Conservation (phyloP, 495 filamentous ascomycete genomes). For the Chaetomium fimeti region DNA sequence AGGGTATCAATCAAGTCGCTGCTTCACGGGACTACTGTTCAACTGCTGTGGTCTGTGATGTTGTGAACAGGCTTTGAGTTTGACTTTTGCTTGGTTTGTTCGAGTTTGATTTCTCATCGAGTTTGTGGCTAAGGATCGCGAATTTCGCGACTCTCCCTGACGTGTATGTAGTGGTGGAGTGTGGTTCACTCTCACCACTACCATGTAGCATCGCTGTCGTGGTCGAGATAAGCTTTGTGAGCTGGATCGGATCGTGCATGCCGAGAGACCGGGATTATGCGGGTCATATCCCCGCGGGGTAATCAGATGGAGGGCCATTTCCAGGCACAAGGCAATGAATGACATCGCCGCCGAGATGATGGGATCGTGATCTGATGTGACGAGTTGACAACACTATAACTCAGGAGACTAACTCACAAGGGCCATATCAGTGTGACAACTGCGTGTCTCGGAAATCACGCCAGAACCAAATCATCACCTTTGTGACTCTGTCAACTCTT, state of each 20-base stretch:
- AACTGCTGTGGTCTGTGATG: not conserved
- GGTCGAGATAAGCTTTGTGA: constrained; percentile 8
- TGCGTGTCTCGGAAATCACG: not conserved
- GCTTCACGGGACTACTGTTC: constrained; percentile 5
- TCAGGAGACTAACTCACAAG: not conserved
- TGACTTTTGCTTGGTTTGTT: not conserved
- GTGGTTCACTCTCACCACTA: not conserved
- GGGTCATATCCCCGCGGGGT: constrained; percentile 9
- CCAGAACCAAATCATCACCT: not conserved
- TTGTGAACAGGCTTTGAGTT: not conserved
- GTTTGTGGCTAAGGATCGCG: not conserved
- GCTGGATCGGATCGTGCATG: constrained; percentile 11
- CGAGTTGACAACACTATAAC: not conserved
- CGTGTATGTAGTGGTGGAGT: not conserved
- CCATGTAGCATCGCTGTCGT: not conserved
- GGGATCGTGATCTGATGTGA: not conserved
- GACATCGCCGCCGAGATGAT: not conserved
- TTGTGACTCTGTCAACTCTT: not conserved
- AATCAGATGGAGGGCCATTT: not conserved
- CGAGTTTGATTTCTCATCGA: not conserved
- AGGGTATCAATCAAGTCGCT: constrained; percentile 1
- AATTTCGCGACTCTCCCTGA: not conserved
- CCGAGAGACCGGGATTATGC: constrained; percentile 9
- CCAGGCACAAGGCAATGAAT: not conserved
- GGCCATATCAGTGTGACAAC: not conserved